Base-by-base conservation (phyloP, 768 basidiomycete species). In the Xanthoconium stramineum region DNA sequence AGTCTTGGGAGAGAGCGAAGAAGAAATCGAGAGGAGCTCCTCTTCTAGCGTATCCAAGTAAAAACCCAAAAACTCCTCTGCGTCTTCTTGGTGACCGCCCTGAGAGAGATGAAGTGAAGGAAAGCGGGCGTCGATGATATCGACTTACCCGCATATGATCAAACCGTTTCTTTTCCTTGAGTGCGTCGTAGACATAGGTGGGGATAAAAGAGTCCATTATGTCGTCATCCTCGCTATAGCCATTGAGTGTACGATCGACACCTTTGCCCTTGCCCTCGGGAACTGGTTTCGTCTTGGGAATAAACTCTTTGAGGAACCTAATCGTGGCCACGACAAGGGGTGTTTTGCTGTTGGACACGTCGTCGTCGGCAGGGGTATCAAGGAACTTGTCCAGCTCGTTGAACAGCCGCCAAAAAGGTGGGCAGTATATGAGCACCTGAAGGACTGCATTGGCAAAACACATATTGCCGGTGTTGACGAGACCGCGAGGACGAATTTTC, bases 31-130 rank as follows among this genome's bases (percentile, higher is more conserved):
- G 5, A 91, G 73, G 12, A 98, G 69, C 74, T 98, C 96, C 69
- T 99, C 96, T 70, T 96, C 93, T 6, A 99, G 76, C 0, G 94
- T 91, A 64, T 98, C 94, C 28, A 98, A 78, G 74, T 92, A 96
- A 74, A 97, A 98, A 4, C 96, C 96, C n/a, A 98, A 78, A 71
- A 97, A 98, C 72, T 99, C 96, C 71, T 99, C 95, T 11, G 95
- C 96, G 56, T 99, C 96, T 70, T 99, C 96, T 74, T 99, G 96
- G 56, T 94, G 91, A 0, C 94, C 94, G 37, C 91, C 85, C 83
- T 93, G 17, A 61, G 46, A 6, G 33, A 52, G 37, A 42, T 64
- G 50, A 19, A 50, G 14, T 47, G 30, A 29, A 45, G 37, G 54
- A 12, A 39, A 3, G 55, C n/a, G 9, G 15, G 29, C n/a, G 20